Evolutionary conservation across 2,329 filamentous ascomycete genomes (phyloP).

Genomic region (Aspergillus hortae): DNA sequence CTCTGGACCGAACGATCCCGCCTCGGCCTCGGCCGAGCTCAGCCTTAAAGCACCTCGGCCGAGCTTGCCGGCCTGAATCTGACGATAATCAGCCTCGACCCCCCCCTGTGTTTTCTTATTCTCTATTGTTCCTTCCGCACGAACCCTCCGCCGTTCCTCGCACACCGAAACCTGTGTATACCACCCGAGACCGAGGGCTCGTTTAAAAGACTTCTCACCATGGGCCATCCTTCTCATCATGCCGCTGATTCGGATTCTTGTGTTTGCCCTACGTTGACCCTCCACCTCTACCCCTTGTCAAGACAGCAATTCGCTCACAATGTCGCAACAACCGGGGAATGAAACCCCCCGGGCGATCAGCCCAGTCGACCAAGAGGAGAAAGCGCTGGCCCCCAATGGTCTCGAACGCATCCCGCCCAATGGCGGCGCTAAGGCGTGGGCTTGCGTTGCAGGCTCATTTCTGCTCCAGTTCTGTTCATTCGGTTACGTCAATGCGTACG

Average conservation of each 20-base stretch:
- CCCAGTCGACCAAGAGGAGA: background rate
- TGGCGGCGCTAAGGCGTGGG: slow-evolving; percentile 1
- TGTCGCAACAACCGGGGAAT: background rate
- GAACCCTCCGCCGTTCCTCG: too few relatives aligned
- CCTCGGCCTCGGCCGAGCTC: too few relatives aligned
- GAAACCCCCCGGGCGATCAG: background rate
- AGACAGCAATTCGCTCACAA: background rate
- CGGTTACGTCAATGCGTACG: slow-evolving; percentile 1
- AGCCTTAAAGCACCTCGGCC: too few relatives aligned
- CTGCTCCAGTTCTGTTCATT: slow-evolving; percentile 1
- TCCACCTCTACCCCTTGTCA: background rate
- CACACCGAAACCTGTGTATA: too few relatives aligned
- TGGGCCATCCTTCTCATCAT: background rate
- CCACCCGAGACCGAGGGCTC: too few relatives aligned
- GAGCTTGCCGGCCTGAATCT: too few relatives aligned
- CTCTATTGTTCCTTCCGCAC: too few relatives aligned
- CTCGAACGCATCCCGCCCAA: background rate
- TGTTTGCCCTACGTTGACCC: background rate
- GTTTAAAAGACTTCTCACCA: too few relatives aligned
- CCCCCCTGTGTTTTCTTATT: too few relatives aligned
- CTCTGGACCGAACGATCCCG: too few relatives aligned
- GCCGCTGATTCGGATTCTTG: background rate
- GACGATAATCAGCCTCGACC: too few relatives aligned
- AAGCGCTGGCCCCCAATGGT: background rate
- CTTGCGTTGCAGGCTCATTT: background rate